Evolutionary conservation across 257 asterid species (phyloP).

Genomic region (Haberlea rhodopensis): DNA sequence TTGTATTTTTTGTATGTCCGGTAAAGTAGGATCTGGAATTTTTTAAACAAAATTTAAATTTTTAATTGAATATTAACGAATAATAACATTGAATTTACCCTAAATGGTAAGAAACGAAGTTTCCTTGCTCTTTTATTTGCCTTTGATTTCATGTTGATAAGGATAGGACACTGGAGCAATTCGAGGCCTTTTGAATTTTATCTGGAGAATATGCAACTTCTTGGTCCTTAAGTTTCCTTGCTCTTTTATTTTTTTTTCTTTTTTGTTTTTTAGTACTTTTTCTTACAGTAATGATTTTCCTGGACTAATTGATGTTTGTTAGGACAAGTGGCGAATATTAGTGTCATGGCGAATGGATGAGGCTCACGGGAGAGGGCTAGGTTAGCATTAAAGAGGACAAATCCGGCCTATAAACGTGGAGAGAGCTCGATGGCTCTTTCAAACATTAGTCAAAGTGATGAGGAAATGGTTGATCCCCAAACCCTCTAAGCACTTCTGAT

Average conservation of each 20-base stretch:
- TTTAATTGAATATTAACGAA: constrained; percentile 2
- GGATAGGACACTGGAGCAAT: neutral
- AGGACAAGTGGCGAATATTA: constrained; percentile 99
- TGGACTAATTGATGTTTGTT: neutral
- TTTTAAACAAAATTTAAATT: neutral
- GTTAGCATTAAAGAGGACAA: constrained; percentile 66
- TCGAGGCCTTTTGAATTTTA: constrained; percentile 13
- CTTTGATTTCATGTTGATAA: constrained; percentile 3
- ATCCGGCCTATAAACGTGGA: constrained; percentile 55
- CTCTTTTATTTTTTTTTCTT: no score
- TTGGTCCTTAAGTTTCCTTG: no score
- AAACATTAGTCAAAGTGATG: constrained; percentile 57
- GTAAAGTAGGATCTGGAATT: neutral
- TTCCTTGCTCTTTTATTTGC: no score
- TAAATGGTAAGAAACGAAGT: constrained; percentile 2
- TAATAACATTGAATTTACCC: neutral
- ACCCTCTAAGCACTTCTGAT: constrained; percentile 55
- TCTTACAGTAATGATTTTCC: neutral
- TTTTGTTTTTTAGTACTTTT: neutral
- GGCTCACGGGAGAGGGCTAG: constrained; percentile 84
- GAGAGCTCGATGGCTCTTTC: constrained; percentile 54
- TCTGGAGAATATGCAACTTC: constrained; percentile 2
- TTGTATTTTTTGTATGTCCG: neutral
- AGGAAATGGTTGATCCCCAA: constrained; percentile 59
- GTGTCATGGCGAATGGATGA: constrained; percentile 93